A percentile compares a stretch with the other conserved stretches of the same genome.
phyloP scores from a whole-genome alignment of 345 rosid genomes.

The Eucalyptus victrix region DNA sequence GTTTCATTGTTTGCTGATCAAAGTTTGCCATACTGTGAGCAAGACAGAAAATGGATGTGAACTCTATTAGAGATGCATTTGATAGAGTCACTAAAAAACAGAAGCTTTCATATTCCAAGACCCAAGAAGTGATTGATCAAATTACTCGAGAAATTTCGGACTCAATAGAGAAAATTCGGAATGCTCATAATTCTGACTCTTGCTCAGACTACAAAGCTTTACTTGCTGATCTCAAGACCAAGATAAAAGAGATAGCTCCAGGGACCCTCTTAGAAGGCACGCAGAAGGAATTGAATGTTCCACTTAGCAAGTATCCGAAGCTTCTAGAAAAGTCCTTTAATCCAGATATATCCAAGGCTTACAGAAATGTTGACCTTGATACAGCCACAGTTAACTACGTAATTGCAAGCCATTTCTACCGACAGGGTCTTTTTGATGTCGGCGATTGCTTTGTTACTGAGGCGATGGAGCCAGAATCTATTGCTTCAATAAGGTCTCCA shows the following conservation, averaged over 20 bases:
- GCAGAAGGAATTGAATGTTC: slow-evolving; percentile 40
- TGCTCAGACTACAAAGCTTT: slow-evolving; percentile 19
- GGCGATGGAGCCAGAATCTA: slow-evolving; percentile 2
- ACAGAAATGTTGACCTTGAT: slow-evolving; percentile 55
- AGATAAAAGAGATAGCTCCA: slow-evolving; percentile 32
- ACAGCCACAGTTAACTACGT: slow-evolving; percentile 39
- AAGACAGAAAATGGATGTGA: slow-evolving; percentile 24
- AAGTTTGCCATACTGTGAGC: not conserved
- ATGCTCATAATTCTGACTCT: slow-evolving; percentile 3
- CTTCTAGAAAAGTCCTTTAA: slow-evolving; percentile 41
- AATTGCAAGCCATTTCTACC: slow-evolving; percentile 55
- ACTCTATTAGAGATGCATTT: slow-evolving; percentile 45
- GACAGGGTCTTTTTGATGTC: slow-evolving; percentile 64
- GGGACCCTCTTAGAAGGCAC: slow-evolving; percentile 40
- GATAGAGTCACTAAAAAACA: slow-evolving; percentile 55
- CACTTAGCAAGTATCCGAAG: slow-evolving; percentile 44
- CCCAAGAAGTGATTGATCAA: slow-evolving; percentile 8
- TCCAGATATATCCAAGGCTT: slow-evolving; percentile 64
- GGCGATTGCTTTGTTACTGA: slow-evolving; percentile 62
- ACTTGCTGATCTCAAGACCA: slow-evolving; percentile 33
- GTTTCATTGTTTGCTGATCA: not conserved
- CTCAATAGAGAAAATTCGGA: slow-evolving; percentile 26
- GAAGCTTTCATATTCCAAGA: slow-evolving; percentile 34
- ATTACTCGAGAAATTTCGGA: slow-evolving; percentile 22
- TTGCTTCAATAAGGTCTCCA: slow-evolving; percentile 17